These are phyloP conservation scores for Entomortierella parvispora DNA, from an alignment of 192 early-diverging fungal genomes.

Conservation along the genomic window DNA sequence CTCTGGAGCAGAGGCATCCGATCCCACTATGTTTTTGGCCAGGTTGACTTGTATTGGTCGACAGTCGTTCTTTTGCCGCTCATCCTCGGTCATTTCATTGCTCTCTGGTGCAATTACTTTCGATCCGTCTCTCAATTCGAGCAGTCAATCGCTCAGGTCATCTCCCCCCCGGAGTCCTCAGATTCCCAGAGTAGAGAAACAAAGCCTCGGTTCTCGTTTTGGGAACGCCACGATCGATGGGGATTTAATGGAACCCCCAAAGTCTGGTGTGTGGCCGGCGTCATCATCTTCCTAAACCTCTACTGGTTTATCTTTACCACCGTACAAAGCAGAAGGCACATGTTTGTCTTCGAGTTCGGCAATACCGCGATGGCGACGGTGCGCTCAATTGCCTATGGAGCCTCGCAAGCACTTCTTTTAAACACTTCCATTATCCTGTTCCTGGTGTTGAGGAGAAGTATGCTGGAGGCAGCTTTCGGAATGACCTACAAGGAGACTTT, in stretches of 20 bases:
- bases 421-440: conserved; percentile 49
- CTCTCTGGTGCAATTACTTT: conserved; percentile 52
- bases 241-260: conserved; percentile 25
- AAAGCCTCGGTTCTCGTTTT: conserved; percentile 26
- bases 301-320: conserved; percentile 44
- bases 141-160: conserved; percentile 41
- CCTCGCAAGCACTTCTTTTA: conserved; percentile 27
- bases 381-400: conserved; percentile 32
- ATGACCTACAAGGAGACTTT: conserved; percentile 40
- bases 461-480: conserved; percentile 39
- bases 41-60: conserved; percentile 43
- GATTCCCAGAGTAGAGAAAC: too few species aligned
- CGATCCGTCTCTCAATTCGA: conserved; percentile 29
- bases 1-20: conserved; percentile 22
- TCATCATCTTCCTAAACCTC: conserved; percentile 25
- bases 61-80: conserved; percentile 29
- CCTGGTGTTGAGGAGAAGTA: conserved; percentile 34
- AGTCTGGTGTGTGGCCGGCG: conserved; percentile 13
- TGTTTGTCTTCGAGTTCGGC: background rate
- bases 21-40: conserved; percentile 17
- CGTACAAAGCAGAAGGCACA: background rate
- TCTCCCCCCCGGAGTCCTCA: too few species aligned
- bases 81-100: conserved; percentile 42
- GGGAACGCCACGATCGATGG: conserved; percentile 46
- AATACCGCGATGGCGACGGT: background rate